A percentile compares a stretch with the other conserved stretches of the same genome.
Evolutionary conservation across 225 moss, liverwort and hornwort genomes (phyloP).

Genomic region (Pseudisothecium myosuroides): DNA sequence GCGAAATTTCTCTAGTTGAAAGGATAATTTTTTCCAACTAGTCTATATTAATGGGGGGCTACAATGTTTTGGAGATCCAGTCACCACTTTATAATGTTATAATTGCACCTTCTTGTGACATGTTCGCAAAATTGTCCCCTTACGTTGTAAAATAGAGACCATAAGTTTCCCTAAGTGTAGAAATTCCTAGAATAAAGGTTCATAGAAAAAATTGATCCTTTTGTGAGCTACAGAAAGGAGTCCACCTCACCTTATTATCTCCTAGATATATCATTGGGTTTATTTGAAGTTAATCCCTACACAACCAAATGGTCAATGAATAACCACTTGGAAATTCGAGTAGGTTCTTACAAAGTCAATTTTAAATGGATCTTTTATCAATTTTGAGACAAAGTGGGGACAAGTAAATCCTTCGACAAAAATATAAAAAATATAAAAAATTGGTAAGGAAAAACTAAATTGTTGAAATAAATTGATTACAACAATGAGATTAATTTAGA

Average conservation of each 20-base stretch:
- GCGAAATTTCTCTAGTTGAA: background rate
- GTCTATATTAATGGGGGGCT: background rate
- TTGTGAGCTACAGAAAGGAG: accelerated
- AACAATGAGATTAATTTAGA: no score
- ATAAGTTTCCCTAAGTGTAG: accelerated
- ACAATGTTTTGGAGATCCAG: accelerated
- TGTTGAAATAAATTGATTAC: no score
- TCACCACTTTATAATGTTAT: background rate
- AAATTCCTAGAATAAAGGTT: background rate
- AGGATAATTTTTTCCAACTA: accelerated
- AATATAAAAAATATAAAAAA: no score
- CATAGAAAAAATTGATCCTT: accelerated
- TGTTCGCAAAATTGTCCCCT: background rate
- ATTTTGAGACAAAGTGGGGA: no score
- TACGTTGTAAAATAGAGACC: background rate
- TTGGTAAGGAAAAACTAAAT: no score
- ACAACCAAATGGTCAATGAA: accelerated
- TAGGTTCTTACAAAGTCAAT: background rate
- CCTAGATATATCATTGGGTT: no score
- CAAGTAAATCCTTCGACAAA: no score
- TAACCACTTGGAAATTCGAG: accelerated
- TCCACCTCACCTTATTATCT: background rate
- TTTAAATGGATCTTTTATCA: no score
- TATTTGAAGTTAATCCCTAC: accelerated
- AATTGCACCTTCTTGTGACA: background rate